Percentiles rank a stretch among this genome's conserved stretches.
Evolutionary conservation across 2,329 filamentous ascomycete genomes (phyloP).

Genomic region (Bipolaris victoriae): DNA sequence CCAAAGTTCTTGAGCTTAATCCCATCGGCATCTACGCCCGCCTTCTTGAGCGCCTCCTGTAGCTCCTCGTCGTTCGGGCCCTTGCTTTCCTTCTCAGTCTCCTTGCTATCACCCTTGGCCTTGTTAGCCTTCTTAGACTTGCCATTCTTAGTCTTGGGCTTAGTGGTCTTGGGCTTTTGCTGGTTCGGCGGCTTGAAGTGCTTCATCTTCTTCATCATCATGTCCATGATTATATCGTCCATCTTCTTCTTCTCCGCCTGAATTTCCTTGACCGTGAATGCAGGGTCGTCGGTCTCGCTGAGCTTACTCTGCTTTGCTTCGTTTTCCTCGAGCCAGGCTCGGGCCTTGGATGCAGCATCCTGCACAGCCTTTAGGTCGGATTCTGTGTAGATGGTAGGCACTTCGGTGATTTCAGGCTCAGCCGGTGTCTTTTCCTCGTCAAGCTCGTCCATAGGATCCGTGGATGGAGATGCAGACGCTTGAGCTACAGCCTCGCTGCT

Average conservation of each 20-base stretch:
- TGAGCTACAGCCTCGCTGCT: constrained; percentile 44
- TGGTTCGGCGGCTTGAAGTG: constrained; percentile 51
- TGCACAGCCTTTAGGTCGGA: constrained; percentile 73
- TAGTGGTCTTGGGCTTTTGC: constrained; percentile 45
- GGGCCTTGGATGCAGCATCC: constrained; percentile 65
- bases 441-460: constrained; percentile 68
- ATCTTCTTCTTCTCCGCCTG: constrained; percentile 72
- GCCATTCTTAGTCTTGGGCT: constrained; percentile 13
- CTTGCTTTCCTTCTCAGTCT: constrained; percentile 33
- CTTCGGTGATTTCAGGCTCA: constrained; percentile 36
- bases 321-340: constrained; percentile 75
- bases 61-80: constrained; percentile 41
- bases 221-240: constrained; percentile 70
- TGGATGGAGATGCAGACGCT: constrained; percentile 53
- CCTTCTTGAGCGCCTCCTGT: constrained; percentile 39
- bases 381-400: constrained; percentile 67
- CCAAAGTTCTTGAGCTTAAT: constrained; percentile 31
- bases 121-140: constrained; percentile 33
- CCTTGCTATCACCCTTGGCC: constrained; percentile 30
- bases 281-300: constrained; percentile 71
- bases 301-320: constrained; percentile 64
- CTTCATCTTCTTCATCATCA: constrained; percentile 66
- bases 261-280: constrained; percentile 71
- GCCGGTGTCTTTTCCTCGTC: constrained; percentile 69
- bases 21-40: constrained; percentile 38